Percentiles rank a stretch among this genome's conserved stretches.
These are phyloP conservation scores for Lasiosphaeria hispida DNA, from an alignment of 495 filamentous ascomycete species.

Conservation along the genomic window DNA sequence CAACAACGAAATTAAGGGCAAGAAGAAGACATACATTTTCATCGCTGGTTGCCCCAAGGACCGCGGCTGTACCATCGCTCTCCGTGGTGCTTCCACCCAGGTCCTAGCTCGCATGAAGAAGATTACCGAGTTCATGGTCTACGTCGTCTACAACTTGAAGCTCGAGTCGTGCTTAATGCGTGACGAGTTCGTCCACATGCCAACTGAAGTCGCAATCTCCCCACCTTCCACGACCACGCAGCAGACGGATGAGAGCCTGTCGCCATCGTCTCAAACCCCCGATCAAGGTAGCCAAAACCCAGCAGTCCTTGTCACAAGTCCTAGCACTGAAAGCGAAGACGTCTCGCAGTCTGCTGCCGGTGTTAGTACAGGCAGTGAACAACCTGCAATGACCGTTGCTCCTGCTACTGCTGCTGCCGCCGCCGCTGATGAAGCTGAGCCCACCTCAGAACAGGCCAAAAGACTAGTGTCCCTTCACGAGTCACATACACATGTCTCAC, in stretches of 20 bases:
- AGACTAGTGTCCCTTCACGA: conserved; percentile 45
- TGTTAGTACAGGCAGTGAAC: conserved; percentile 1
- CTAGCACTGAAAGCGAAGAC: conserved; percentile 25
- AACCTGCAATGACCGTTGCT: background rate
- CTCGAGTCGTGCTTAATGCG: conserved; percentile 95
- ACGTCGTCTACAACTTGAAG: conserved; percentile 96
- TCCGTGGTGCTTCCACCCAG: conserved; percentile 74
- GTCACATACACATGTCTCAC: conserved; percentile 38
- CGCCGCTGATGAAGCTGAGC: conserved; percentile 9
- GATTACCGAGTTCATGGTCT: conserved; percentile 98
- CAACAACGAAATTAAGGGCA: conserved; percentile 63
- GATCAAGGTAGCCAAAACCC: conserved; percentile 8
- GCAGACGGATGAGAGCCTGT: conserved; percentile 23
- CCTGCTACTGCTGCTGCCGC: conserved; percentile 6
- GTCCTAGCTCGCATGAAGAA: conserved; percentile 77
- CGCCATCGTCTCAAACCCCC: background rate
- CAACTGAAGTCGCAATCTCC: conserved; percentile 53
- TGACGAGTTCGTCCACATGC: conserved; percentile 89
- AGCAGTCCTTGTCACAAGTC: conserved; percentile 22
- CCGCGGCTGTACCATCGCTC: conserved; percentile 92
- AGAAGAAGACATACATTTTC: conserved; percentile 93
- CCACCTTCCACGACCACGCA: conserved; percentile 25
- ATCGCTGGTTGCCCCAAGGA: conserved; percentile 89
- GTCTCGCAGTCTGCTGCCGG: conserved; percentile 12
- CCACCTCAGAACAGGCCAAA: conserved; percentile 19